A percentile compares a stretch with the other conserved stretches of the same genome.
These are phyloP conservation scores for Datisca glomerata DNA, from an alignment of 306 rosid genomes.

Conservation along the genomic window DNA sequence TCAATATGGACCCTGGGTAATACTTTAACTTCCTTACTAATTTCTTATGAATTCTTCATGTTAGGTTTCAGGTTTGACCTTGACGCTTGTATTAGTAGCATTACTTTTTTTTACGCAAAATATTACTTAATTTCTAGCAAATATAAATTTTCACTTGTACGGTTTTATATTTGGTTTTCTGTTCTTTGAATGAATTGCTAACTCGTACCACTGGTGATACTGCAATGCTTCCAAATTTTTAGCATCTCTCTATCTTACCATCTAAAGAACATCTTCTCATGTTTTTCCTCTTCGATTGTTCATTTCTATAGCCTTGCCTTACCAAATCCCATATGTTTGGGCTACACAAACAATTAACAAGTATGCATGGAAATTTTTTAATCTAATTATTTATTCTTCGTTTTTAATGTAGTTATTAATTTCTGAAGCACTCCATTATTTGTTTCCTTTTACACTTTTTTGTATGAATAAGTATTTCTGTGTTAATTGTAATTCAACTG, in stretches of 20 bases:
- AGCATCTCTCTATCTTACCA: too few species aligned
- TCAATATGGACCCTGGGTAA: constrained; percentile 77
- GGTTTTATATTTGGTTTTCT: neutral
- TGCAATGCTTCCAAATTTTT: too few species aligned
- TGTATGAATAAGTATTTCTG: neutral
- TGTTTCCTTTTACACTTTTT: neutral
- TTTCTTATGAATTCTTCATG: too few species aligned
- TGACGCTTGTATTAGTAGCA: neutral
- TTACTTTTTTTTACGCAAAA: neutral
- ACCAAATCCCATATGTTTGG: too few species aligned
- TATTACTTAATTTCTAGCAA: neutral
- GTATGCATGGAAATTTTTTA: too few species aligned
- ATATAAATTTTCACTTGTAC: neutral
- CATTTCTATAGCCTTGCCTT: too few species aligned
- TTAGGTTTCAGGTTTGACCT: too few species aligned
- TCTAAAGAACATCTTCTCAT: too few species aligned
- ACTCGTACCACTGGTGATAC: too few species aligned
- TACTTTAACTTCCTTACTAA: neutral
- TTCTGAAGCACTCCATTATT: neutral
- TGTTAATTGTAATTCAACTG: neutral
- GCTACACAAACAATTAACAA: too few species aligned
- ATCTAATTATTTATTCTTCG: too few species aligned
- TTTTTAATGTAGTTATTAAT: neutral
- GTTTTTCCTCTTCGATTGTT: too few species aligned
- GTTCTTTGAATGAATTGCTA: neutral